Conservation (phyloP, 2,329 filamentous ascomycete genomes). For the Dactylellina parvicollis region DNA sequence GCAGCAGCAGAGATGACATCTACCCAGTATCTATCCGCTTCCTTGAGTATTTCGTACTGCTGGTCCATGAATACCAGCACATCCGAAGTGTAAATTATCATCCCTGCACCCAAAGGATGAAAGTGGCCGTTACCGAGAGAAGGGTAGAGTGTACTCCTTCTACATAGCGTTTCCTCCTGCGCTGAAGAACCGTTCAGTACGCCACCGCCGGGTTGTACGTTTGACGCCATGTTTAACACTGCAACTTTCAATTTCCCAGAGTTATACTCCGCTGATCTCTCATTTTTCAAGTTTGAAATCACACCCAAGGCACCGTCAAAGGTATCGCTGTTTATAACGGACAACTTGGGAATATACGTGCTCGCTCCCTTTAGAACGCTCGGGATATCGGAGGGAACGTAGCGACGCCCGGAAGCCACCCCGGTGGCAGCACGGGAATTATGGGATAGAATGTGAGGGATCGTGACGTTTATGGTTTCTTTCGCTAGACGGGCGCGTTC, state of each 20-base stretch:
- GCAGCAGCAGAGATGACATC: conserved; percentile 70
- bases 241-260: conserved; percentile 62
- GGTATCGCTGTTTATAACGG: conserved; percentile 66
- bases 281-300: conserved; percentile 56
- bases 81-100: conserved; percentile 68
- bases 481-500: conserved; percentile 67
- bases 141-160: conserved; percentile 70
- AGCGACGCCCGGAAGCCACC: conserved; percentile 65
- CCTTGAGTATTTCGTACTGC: conserved; percentile 61
- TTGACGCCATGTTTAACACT: conserved; percentile 73
- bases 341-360: conserved; percentile 60
- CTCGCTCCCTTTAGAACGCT: conserved; percentile 18
- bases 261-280: conserved; percentile 55
- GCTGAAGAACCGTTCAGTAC: conserved; percentile 70
- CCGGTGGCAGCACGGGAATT: conserved; percentile 69
- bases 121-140: conserved; percentile 71
- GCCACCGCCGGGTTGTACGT: conserved; percentile 70
- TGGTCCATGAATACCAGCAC: conserved; percentile 69
- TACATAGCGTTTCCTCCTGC: conserved; percentile 72
- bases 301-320: conserved; percentile 65
- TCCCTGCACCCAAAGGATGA: conserved; percentile 68
- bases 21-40: conserved; percentile 68
- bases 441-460: conserved; percentile 68
- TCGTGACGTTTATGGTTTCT: conserved; percentile 69
- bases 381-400: conserved; percentile 59